Evolutionary conservation across 164 flowering plant genomes (phyloP), one percentile per base, ranked within the genome.

Genomic region (Stephania japonica): DNA sequence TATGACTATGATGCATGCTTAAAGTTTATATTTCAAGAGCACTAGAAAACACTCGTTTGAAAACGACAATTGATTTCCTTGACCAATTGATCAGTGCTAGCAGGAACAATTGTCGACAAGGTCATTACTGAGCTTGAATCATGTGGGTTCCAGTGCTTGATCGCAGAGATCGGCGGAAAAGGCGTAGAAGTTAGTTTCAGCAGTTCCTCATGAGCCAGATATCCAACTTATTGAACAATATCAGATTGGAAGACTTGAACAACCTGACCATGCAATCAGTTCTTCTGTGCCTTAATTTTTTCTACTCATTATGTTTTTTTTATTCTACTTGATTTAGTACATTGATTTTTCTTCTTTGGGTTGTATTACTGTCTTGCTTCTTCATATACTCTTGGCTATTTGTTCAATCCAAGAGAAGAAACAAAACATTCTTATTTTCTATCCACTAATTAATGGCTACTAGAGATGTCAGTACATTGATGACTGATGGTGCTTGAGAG

Each of bases 141-240:
- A 1, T 86, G 87, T 21, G 99, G 97, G 56, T 93, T 91, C 77
- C 88, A 96, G 66, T 93, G 99, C 75, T 76, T 88, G 53, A 83
- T 81, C 27, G 97, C 93, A 4, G 87, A 75, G 65, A 89, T 87
- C 74, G 98, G 99, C 13, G 97, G 97, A 3, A 83, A 79, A 6
- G 97, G 99, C 21, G 81, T 86, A 67, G 89, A 93, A 80, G 65
- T 91, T 62, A 83, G 85, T 79, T 85, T 85, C 61, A 74, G 73
- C 44, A 78, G 67, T 42, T 82, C 81, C 4, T 78, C 88, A 65
- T 87, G 78, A 32, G 38, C 38, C 4, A 32, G 38, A 85, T 70
- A 25, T 65, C 47, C 24, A 25, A n/a, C 42, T 43, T 32, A 32
- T 68, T 63, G 47, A 68, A 43, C 32, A n/a, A 65, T 26, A 71